A percentile compares a stretch with the other conserved stretches of the same genome.
Evolutionary conservation across 2,329 filamentous ascomycete species (phyloP).

Genomic region (Aspergillus sp.): DNA sequence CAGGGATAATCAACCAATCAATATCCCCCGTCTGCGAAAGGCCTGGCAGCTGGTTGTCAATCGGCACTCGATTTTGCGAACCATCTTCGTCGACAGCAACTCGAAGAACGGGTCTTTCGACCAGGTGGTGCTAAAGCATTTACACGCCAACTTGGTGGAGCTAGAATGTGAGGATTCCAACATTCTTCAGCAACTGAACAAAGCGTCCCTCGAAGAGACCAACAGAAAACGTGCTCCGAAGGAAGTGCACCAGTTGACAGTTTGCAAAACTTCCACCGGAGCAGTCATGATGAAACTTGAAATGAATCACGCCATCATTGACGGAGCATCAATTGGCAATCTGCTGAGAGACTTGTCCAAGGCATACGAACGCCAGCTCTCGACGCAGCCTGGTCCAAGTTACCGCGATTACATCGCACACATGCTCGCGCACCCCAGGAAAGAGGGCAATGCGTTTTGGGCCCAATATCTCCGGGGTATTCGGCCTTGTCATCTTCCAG

Average conservation of each 20-base stretch:
- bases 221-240: neutral
- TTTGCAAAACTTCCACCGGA: conserved; percentile 27
- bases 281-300: conserved; percentile 40
- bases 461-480: conserved; percentile 39
- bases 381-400: conserved; percentile 31
- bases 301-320: conserved; percentile 45
- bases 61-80: conserved; percentile 40
- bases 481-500: conserved; percentile 37
- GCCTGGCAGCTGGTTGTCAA: conserved; percentile 39
- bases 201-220: neutral
- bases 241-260: neutral
- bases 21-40: conserved; percentile 32
- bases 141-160: conserved; percentile 32
- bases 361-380: conserved; percentile 37
- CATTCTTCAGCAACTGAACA: conserved; percentile 23
- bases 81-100: conserved; percentile 39
- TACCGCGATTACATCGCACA: conserved; percentile 46
- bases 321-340: conserved; percentile 38
- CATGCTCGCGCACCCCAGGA: conserved; percentile 31
- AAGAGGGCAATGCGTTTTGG: conserved; percentile 39
- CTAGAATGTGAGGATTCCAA: conserved; percentile 36
- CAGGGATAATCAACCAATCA: conserved; percentile 23
- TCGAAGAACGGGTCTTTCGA: conserved; percentile 41
- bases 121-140: conserved; percentile 40
- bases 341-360: conserved; percentile 36